Evolutionary conservation across 2,329 filamentous ascomycete species (phyloP), one percentile per base, ranked within the genome.

Genomic region (Aspergillus sp.): DNA sequence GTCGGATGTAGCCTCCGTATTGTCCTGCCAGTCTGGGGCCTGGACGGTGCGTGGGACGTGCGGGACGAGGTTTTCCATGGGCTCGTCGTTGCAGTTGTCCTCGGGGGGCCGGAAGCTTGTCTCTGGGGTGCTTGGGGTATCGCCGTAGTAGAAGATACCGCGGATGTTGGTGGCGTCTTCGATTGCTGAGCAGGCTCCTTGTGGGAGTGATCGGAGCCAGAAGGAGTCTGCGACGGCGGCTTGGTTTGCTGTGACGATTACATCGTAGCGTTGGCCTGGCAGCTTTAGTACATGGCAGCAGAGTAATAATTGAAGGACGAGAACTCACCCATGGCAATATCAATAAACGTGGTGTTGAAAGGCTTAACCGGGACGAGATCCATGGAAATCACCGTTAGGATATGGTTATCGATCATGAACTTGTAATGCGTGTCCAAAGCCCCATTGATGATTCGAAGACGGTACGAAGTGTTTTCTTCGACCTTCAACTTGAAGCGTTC

Each of bases 321-420:
- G 12, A 17, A 19, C 68, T 27, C 55, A 67, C 79, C 79, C 61
- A 81, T 79, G 6, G 71, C 75, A 46, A 83, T 65, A 24, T 74
- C 73, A 4, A 85, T 50, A 19, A 72, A 73, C 0, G 77, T 74
- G 0, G 84, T 80, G 0, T 71, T 70, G 59, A 82, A 88, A 0
- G 85, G 85, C 23, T 75, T 64, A 23, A 88, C 77, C 2, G 85
- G 83, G 0, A 87, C 82, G 4, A 87, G 71, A 58, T 87, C 86
- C n/a, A 71, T 74, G 0, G 80, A 77, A 40, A 88, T 84, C 37
- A 88, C 84, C 0, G 76, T 81, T 63, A 88, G 68, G 0, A 67
- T 78, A 68, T 88, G 86, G 51, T 81, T 79, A 41, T 80, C 78
- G 24, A 80, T 74, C 45, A 70, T 73, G 66, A 88, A 85, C 48